Percentiles rank a stretch among this genome's conserved stretches.
These are phyloP conservation scores for Allantophomopsis cytisporea DNA, from an alignment of 2,329 filamentous ascomycete genomes.

Conservation along the genomic window DNA sequence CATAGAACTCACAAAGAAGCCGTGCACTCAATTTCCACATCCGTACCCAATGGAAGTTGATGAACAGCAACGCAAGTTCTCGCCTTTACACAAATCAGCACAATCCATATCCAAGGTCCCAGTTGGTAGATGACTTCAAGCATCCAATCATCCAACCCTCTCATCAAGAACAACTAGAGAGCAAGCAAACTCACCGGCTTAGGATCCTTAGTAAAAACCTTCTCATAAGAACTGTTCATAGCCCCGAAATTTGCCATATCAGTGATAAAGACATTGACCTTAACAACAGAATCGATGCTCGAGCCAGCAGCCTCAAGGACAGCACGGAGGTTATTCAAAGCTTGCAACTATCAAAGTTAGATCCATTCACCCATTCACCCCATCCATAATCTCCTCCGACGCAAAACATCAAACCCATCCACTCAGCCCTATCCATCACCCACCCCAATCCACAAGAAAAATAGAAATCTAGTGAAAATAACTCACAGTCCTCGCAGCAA, in stretches of 20 bases:
- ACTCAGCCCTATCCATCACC: too few species aligned
- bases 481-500: conserved; percentile 38
- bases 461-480: conserved; percentile 1
- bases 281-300: conserved; percentile 45
- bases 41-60: conserved; percentile 31
- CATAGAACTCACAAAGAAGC: conserved; percentile 19
- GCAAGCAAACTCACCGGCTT: conserved; percentile 27
- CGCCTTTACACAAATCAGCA: conserved; percentile 9
- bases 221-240: conserved; percentile 41
- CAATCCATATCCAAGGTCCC: too few species aligned
- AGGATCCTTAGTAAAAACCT: conserved; percentile 28
- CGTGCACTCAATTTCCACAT: conserved; percentile 39
- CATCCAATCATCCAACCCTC: neutral
- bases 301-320: conserved; percentile 48
- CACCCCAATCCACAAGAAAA: neutral
- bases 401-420: too few species aligned
- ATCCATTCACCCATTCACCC: conserved; percentile 1
- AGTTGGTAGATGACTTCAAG: neutral
- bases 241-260: conserved; percentile 50
- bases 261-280: conserved; percentile 53
- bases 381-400: too few species aligned
- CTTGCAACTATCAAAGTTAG: conserved; percentile 26
- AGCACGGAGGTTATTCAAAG: conserved; percentile 41
- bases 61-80: conserved; percentile 35
- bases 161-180: neutral